Base-by-base conservation (phyloP, 345 rosid genomes). In the Acer campestre region DNA sequence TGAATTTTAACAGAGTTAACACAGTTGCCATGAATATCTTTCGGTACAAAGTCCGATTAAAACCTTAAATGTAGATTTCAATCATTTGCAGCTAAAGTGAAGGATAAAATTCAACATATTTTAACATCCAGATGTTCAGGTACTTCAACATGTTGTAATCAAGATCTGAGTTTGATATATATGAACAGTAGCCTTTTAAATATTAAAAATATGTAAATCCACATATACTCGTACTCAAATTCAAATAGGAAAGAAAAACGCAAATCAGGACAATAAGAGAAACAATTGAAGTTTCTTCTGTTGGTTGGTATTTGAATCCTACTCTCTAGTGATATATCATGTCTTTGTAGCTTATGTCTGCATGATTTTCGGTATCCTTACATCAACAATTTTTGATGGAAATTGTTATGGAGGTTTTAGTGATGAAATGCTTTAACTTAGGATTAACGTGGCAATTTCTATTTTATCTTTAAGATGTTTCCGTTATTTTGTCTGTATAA, bases 321-420 rank as follows among this genome's bases (percentile, higher is more conserved):
- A 42, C 46, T 42, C 46, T 42, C 2, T 8, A 42, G 46, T 42
- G 46, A 42, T 42, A 42, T 9, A 42, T 42, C 46, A 7, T 42
- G 8, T 42, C 46, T 35, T 42, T 42, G 46, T 42, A 42, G 46
- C 46, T 42, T 1, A 42, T 42, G 46, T 8, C 61, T 49, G 0
- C 51, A 69, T 56, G 22, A 38, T 20, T 51, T 35, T 17, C 64
- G 11, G 17, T 53, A 46, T 75, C 49, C 61, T 64, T 73, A 53
- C 67, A 59, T 38, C 35, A 73, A 10, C 48, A 18, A 27, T 29
- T 42, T 61, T 42, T 3, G 7, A 53, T 17, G 18, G 58, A 44
- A 16, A 42, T 75, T 1, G 59, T 58, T 67, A 70, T 78, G 66
- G 49, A 46, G 13, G 10, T 46, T 46, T 53, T 53, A 16, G n/a